These are phyloP conservation scores for Euryodendron excelsum DNA, from an alignment of 148 eudicot species.

Conservation along the genomic window DNA sequence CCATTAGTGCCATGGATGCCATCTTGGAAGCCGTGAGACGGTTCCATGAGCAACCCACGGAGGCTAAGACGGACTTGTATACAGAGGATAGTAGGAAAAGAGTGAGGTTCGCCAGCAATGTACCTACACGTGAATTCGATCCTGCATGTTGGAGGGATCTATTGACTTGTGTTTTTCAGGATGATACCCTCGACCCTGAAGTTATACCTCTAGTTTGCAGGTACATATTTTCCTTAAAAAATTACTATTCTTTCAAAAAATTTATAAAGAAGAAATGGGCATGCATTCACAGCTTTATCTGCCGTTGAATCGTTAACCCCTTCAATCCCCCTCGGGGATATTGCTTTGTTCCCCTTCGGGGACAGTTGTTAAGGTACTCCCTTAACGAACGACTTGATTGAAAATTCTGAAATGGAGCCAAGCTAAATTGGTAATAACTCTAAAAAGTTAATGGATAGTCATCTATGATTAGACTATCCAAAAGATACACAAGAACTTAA, in stretches of 20 bases:
- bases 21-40: slow-evolving; percentile 14
- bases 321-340: no score
- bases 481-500: no score
- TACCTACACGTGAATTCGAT: slow-evolving; percentile 12
- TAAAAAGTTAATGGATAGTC: no score
- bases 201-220: slow-evolving; percentile 41
- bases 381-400: no score
- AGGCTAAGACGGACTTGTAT: slow-evolving; percentile 38
- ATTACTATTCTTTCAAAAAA: not conserved
- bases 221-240: no score
- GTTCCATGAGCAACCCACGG: slow-evolving; percentile 51
- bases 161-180: slow-evolving; percentile 28
- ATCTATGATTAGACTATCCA: no score
- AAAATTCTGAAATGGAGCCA: no score
- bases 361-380: no score
- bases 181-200: slow-evolving; percentile 23
- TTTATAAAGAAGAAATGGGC: not conserved
- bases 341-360: no score
- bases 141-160: slow-evolving; percentile 50
- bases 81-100: slow-evolving; percentile 24
- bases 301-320: not conserved
- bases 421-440: no score
- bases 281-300: not conserved
- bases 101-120: slow-evolving; percentile 32
- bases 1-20: not conserved